These are phyloP conservation scores for Podila clonocystis DNA, from an alignment of 192 early-diverging fungal genomes.

Conservation along the genomic window DNA sequence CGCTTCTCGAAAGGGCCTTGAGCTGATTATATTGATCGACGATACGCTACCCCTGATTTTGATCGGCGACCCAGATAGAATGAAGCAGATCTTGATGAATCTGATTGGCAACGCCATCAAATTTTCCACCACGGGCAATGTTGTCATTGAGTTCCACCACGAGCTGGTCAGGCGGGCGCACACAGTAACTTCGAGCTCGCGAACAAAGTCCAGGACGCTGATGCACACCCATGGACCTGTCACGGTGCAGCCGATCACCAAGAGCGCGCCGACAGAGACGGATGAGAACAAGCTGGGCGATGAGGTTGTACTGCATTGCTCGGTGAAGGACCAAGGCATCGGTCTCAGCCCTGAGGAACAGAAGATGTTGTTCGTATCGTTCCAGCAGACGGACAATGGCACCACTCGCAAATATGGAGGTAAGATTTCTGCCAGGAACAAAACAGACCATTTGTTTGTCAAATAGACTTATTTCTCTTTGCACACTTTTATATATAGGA, in stretches of 20 bases:
- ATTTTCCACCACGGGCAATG: slow-evolving; percentile 47
- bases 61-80: slow-evolving; percentile 72
- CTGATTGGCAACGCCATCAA: slow-evolving; percentile 82
- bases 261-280: neutral
- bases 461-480: neutral
- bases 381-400: slow-evolving; percentile 48
- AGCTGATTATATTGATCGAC: slow-evolving; percentile 65
- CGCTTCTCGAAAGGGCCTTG: slow-evolving; percentile 69
- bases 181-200: neutral
- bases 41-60: slow-evolving; percentile 64
- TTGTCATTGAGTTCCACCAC: slow-evolving; percentile 37
- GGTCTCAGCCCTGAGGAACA: slow-evolving; percentile 46
- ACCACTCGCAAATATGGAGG: slow-evolving; percentile 52
- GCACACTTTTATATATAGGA: neutral
- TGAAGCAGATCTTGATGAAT: slow-evolving; percentile 80
- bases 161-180: slow-evolving; percentile 6
- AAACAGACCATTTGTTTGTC: neutral
- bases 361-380: slow-evolving; percentile 48
- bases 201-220: neutral
- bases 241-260: neutral
- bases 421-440: neutral
- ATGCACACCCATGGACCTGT: neutral
- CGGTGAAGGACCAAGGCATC: slow-evolving; percentile 43
- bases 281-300: slow-evolving; percentile 25
- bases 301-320: slow-evolving; percentile 28